Base-by-base conservation (phyloP, 352 stramenopile species). In the Pythium brassicae region DNA sequence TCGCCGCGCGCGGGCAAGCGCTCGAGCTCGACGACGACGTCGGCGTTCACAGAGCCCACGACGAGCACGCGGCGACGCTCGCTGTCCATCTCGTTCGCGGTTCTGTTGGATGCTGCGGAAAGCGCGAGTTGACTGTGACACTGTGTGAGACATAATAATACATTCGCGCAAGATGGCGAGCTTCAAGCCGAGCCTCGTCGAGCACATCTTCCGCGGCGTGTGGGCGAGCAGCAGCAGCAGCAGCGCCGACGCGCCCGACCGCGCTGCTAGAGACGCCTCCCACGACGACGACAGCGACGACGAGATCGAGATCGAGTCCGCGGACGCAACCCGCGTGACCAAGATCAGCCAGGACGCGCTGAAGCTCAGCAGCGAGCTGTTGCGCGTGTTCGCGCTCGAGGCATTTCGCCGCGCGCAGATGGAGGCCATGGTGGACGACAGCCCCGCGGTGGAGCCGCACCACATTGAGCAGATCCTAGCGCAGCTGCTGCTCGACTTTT, bases 351-450 rank as follows among this genome's bases (percentile, higher is more conserved):
- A 62, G 39, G 80, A 94, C 55, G 74, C 80, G n/a, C 56, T 94
- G 53, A 85, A 78, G 62, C 62, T 94, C 29, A 90, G 76, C 64
- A 68, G 71, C 51, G 84, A 94, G 53, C 80, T 83, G 62, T 57
- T 94, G 58, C 71, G 78, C 14, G 66, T 92, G n/a, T 88, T 94
- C 39, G 71, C 87, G 52, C 37, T 92, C 23, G 80, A 92, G 44
- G 84, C 84, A 4, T 52, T 92, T 12, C 78, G 70, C 20, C 80
- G 84, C 55, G 80, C 84, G n/a, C 84, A 94, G 59, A 88, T 91
- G 69, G 84, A 94, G 53, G 84, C 84, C 37, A 92, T 92, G 83
- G 79, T 94, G 32, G 84, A 94, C 55, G 84, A 91, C 45, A 91
- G 78, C 59, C 61, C 73, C 25, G 64, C 68, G 10, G 71, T 92